Conservation (phyloP, 2,329 filamentous ascomycete genomes). For the Ceratocystis alfenasii region DNA sequence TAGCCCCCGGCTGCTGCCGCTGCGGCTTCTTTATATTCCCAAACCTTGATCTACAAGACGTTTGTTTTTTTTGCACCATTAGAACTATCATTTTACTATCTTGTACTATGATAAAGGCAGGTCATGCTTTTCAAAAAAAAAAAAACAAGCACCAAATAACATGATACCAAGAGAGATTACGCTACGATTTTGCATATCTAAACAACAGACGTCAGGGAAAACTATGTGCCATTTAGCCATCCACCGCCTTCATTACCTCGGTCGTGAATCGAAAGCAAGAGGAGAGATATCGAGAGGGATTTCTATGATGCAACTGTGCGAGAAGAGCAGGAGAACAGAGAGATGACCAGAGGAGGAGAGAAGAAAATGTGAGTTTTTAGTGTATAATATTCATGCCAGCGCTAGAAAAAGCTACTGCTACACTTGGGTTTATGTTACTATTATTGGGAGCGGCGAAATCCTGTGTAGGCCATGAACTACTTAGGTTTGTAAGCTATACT, state of each 20-base stretch:
- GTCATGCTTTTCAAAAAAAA: background rate
- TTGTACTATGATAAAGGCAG: conserved; percentile 2
- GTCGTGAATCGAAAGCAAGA: background rate
- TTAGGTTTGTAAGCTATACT: background rate
- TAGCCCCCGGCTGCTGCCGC: background rate
- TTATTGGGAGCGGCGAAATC: background rate
- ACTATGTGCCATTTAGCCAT: background rate
- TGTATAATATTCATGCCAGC: conserved; percentile 9
- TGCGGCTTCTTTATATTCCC: conserved; percentile 8
- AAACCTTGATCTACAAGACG: conserved; percentile 10
- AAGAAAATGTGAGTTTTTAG: conserved; percentile 12
- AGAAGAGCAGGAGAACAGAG: background rate
- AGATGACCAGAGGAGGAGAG: background rate
- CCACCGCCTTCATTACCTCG: background rate
- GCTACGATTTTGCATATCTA: conserved; percentile 1
- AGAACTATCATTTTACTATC: background rate
- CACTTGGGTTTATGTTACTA: background rate
- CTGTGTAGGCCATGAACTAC: background rate
- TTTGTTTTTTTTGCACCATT: conserved; percentile 2
- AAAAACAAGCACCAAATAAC: background rate
- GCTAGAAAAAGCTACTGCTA: background rate
- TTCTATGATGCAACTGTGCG: background rate
- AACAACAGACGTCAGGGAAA: background rate
- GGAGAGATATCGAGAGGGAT: background rate
- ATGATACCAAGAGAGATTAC: conserved; percentile 15